Conservation (phyloP, 495 filamentous ascomycete species). For the Schizothecium vesticola region DNA sequence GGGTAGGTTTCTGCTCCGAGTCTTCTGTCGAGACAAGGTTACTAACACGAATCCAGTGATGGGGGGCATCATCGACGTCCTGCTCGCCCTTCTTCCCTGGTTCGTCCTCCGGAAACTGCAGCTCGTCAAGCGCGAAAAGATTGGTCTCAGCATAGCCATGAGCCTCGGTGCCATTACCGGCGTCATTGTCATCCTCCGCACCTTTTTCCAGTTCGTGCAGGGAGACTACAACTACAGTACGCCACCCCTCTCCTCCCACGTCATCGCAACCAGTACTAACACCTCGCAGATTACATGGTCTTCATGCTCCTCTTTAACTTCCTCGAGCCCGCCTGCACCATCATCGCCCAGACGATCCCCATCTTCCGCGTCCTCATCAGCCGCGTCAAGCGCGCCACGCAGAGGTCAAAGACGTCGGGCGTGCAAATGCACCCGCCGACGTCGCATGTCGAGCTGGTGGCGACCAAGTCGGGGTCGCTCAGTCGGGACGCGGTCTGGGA, state of each 20-base stretch:
- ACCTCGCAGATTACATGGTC: conserved; percentile 1
- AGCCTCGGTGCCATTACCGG: conserved; percentile 26
- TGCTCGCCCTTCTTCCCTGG: conserved; percentile 32
- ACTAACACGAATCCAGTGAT: conserved; percentile 5
- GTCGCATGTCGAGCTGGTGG: conserved; percentile 3
- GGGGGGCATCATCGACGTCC: conserved; percentile 29
- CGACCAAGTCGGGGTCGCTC: not conserved
- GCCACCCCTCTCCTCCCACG: not conserved
- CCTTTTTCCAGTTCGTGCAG: conserved; percentile 15
- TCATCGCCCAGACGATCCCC: conserved; percentile 8
- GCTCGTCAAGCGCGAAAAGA: conserved; percentile 29
- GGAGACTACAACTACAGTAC: conserved; percentile 5
- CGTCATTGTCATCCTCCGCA: conserved; percentile 17
- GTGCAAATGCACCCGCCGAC: conserved; percentile 1
- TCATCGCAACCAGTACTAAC: not conserved
- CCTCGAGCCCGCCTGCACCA: conserved; percentile 4
- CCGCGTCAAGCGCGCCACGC: conserved; percentile 2
- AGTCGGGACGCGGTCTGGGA: not conserved
- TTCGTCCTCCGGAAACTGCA: conserved; percentile 28
- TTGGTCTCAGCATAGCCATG: conserved; percentile 31
- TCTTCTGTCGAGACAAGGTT: not conserved
- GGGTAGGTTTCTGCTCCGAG: not conserved
- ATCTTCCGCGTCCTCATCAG: conserved; percentile 6
- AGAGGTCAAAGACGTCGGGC: not conserved
- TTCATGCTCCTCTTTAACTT: conserved; percentile 10